These are phyloP conservation scores for Talaromyces piceae DNA, from an alignment of 2,329 filamentous ascomycete genomes.

Conservation along the genomic window DNA sequence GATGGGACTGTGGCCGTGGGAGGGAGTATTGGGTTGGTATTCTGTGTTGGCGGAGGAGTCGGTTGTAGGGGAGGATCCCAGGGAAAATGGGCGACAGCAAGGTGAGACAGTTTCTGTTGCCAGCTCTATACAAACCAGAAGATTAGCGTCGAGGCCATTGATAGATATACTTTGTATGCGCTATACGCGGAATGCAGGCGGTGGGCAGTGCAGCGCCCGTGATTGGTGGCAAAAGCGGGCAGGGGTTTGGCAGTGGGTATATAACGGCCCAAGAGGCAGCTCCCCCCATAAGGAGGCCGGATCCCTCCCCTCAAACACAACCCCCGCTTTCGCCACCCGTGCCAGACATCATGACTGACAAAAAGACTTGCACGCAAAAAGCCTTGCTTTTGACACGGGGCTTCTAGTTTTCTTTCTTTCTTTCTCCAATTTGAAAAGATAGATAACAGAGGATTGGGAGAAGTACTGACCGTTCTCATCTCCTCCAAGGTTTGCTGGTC, in stretches of 20 bases:
- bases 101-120: conserved; percentile 81
- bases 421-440: conserved; percentile 9
- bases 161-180: no score
- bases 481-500: conserved; percentile 81
- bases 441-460: conserved; percentile 3
- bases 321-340: conserved; percentile 14
- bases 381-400: background rate
- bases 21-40: conserved; percentile 29
- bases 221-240: conserved; percentile 19
- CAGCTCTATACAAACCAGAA: conserved; percentile 59
- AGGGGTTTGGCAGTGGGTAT: conserved; percentile 21
- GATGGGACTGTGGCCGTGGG: conserved; percentile 35
- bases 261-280: conserved; percentile 36
- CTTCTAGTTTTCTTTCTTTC: no score
- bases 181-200: background rate
- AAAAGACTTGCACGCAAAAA: background rate
- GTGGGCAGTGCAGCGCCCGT: conserved; percentile 1
- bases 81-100: conserved; percentile 80
- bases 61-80: conserved; percentile 85
- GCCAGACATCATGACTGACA: conserved; percentile 6
- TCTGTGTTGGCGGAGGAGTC: conserved; percentile 37
- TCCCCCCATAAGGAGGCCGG: conserved; percentile 29
- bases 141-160: background rate
- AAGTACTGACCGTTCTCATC: conserved; percentile 68
- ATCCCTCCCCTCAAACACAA: conserved; percentile 24